phyloP scores from a whole-genome alignment of 1,139 yeast genomes.

The Suhomyces bribrorum region DNA sequence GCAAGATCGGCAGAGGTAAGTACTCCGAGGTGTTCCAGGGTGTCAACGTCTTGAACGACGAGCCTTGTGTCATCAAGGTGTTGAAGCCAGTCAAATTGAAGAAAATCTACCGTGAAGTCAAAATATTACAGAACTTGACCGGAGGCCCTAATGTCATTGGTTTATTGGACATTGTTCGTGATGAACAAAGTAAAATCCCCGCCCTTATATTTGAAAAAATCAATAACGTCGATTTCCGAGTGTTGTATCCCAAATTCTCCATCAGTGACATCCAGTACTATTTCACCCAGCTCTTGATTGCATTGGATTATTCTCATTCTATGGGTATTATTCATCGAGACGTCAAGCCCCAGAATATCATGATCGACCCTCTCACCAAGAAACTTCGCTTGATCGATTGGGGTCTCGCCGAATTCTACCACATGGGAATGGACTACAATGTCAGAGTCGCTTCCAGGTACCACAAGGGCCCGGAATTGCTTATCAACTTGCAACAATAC shows the following conservation, averaged over 20 bases:
- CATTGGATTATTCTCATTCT: conserved; percentile 75
- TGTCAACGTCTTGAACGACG: conserved; percentile 46
- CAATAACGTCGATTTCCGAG: conserved; percentile 70
- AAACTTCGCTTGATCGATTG: conserved; percentile 74
- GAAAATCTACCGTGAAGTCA: conserved; percentile 75
- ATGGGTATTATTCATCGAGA: conserved; percentile 86
- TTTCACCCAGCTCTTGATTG: conserved; percentile 66
- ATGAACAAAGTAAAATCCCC: conserved; percentile 70
- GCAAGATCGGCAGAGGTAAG: conserved; percentile 95
- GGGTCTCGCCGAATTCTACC: conserved; percentile 85
- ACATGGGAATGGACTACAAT: conserved; percentile 74
- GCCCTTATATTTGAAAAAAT: conserved; percentile 74
- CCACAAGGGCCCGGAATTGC: conserved; percentile 78
- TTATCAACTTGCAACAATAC: conserved; percentile 72
- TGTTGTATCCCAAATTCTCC: conserved; percentile 66
- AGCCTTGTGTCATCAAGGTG: conserved; percentile 69
- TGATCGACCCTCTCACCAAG: conserved; percentile 70
- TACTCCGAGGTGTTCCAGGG: conserved; percentile 95
- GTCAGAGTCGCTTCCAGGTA: conserved; percentile 81
- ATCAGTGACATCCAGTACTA: conserved; percentile 67
- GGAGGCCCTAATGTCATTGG: conserved; percentile 76
- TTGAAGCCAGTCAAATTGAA: conserved; percentile 79
- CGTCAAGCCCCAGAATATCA: conserved; percentile 81
- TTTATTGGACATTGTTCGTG: conserved; percentile 73
- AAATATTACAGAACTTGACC: conserved; percentile 69